Conservation (phyloP, 345 rosid species). For the Populus ilicifolia region DNA sequence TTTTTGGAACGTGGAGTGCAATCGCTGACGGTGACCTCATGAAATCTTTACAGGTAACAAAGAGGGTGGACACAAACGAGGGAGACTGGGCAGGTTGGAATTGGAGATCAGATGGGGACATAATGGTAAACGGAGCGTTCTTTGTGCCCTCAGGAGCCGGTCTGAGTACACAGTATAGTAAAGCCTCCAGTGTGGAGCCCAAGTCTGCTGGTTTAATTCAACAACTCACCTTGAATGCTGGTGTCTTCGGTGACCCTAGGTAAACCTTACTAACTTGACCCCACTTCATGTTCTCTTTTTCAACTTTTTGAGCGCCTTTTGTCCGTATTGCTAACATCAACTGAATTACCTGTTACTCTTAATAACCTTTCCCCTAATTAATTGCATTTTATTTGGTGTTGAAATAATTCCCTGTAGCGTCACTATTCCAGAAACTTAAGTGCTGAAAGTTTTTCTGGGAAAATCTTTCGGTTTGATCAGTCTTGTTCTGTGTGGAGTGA, state of each 20-base stretch:
- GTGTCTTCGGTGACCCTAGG: slow-evolving; percentile 79
- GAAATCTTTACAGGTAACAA: slow-evolving; percentile 59
- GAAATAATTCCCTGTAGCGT: too few species aligned
- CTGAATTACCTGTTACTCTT: slow-evolving; percentile 8
- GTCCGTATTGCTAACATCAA: background rate
- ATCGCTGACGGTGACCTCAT: background rate
- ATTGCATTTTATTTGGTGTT: too few species aligned
- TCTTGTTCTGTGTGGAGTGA: too few species aligned
- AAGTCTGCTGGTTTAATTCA: slow-evolving; percentile 53
- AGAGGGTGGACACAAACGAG: slow-evolving; percentile 78
- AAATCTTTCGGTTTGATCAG: too few species aligned
- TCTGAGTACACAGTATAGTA: slow-evolving; percentile 45
- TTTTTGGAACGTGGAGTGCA: background rate
- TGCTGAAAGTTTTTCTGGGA: too few species aligned
- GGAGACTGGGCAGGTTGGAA: slow-evolving; percentile 73
- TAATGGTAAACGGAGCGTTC: slow-evolving; percentile 85
- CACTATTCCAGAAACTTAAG: too few species aligned
- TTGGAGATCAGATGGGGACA: slow-evolving; percentile 93
- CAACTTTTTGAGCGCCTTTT: background rate
- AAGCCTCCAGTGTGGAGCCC: slow-evolving; percentile 80
- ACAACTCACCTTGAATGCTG: slow-evolving; percentile 73
- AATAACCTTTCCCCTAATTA: too few species aligned
- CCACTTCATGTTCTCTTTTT: background rate
- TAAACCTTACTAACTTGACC: slow-evolving; percentile 7
- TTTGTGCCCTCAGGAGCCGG: slow-evolving; percentile 93